Conservation (phyloP, 2,329 filamentous ascomycete species). For the Emydomyces testavorans region DNA sequence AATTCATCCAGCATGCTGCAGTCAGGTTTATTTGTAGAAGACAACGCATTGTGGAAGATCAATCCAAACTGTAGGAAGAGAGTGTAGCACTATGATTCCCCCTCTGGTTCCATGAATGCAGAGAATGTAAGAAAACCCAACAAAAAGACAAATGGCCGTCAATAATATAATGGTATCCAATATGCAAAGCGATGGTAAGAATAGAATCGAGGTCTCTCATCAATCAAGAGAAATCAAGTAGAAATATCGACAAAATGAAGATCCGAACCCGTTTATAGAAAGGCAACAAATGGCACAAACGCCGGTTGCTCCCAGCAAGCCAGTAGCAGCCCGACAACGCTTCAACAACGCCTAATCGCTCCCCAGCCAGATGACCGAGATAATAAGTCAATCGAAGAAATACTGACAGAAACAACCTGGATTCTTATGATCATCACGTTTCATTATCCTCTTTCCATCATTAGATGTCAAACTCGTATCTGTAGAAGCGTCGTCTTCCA, state of each 20-base stretch:
- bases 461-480: background rate
- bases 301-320: background rate
- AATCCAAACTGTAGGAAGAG: background rate
- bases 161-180: background rate
- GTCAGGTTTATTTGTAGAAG: no score
- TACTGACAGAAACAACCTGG: constrained; percentile 16
- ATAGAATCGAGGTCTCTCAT: background rate
- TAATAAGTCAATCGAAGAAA: constrained; percentile 13
- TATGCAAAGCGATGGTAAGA: background rate
- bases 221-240: background rate
- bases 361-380: background rate
- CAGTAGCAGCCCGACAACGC: background rate
- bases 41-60: background rate
- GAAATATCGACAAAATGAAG: background rate
- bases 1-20: no score
- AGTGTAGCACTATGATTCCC: background rate
- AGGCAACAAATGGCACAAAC: background rate
- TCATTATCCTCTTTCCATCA: background rate
- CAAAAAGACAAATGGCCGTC: background rate
- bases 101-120: background rate
- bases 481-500: constrained; percentile 24
- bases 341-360: background rate
- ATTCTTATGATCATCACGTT: background rate
- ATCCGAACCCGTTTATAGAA: background rate
- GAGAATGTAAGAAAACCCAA: background rate